Evolutionary conservation across 371 early-diverging fungal species (phyloP).

Genomic region (Mucor indicus): DNA sequence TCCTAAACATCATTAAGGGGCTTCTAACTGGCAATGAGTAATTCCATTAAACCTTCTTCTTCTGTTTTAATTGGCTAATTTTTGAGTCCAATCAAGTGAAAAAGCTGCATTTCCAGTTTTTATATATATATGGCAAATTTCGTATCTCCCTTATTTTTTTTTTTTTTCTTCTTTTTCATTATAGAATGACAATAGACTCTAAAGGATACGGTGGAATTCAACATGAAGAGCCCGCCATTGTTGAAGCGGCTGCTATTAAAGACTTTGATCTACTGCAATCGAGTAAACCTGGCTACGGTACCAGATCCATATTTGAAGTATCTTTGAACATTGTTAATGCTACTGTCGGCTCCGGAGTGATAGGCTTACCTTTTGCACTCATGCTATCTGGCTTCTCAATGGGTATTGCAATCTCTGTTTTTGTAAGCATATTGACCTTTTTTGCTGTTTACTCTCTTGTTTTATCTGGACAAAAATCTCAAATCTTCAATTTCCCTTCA

Average conservation of each 20-base stretch:
- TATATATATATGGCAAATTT: too few species aligned
- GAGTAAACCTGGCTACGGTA: constrained; percentile 39
- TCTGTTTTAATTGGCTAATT: too few species aligned
- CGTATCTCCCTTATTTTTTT: background rate
- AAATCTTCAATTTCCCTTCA: constrained; percentile 46
- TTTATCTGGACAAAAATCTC: constrained; percentile 38
- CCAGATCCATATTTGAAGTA: constrained; percentile 28
- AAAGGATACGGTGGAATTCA: too few species aligned
- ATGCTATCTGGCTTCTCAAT: constrained; percentile 50
- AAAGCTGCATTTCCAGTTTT: too few species aligned
- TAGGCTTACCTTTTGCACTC: constrained; percentile 54
- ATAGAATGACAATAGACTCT: too few species aligned
- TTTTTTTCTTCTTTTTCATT: too few species aligned
- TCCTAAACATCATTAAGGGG: too few species aligned
- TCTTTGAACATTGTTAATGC: constrained; percentile 59
- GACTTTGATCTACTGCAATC: constrained; percentile 36
- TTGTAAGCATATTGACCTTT: constrained; percentile 45
- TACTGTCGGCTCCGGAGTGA: constrained; percentile 59
- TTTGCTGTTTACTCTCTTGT: constrained; percentile 48
- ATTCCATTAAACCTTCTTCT: too few species aligned
- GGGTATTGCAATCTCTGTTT: constrained; percentile 47
- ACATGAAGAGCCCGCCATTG: too few species aligned
- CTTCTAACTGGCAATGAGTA: too few species aligned
- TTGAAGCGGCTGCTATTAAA: background rate
- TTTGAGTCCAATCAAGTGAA: too few species aligned